Base-by-base conservation (phyloP, 768 basidiomycete species). In the Mycena indigotica region DNA sequence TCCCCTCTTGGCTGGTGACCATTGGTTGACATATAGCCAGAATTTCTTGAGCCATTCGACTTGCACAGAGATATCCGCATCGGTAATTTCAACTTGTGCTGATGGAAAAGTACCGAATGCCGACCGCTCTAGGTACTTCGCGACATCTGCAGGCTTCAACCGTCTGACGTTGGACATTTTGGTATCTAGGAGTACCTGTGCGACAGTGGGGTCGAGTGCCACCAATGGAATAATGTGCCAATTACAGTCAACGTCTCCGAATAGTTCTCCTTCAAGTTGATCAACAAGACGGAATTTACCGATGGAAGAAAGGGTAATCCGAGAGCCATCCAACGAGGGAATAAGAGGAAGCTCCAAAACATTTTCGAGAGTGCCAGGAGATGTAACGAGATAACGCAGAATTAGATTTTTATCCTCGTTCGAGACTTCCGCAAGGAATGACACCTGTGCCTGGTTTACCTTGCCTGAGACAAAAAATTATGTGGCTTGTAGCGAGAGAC, bases 41-140 rank as follows among this genome's bases (percentile, higher is more conserved):
- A 72, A 72, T 17, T 44, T 32, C 12, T 45, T 30, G 16, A 70
- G 55, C 71, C 71, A 72, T 3, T 56, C 52, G 29, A 67, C 59
- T 21, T 61, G 58, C n/a, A 51, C 26, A 1, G 61, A 32, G 29
- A 28, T 21, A 17, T 50, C 53, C 8, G n/a, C 28, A 30, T 21
- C 57, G 12, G 10, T n/a, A 24, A 56, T 54, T 58, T 52, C 57
- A 21, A 56, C 68, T 41, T 54, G 32, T 13, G 58, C 58, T 5
- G 55, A 58, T 46, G 50, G 45, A 39, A 65, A 59, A 2, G 30
- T 29, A 24, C 54, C 64, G 4, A 58, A 58, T 10, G 32, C 5
- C 16, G 12, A 38, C 19, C 39, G 15, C 12, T 58, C 28, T n/a
- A 67, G 24, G 66, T 66, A 41, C 53, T 28, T 28, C 61, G 51